Percentiles rank a stretch among this genome's conserved stretches.
Evolutionary conservation across 2,329 filamentous ascomycete species (phyloP).

Genomic region (Cladosporium velox): DNA sequence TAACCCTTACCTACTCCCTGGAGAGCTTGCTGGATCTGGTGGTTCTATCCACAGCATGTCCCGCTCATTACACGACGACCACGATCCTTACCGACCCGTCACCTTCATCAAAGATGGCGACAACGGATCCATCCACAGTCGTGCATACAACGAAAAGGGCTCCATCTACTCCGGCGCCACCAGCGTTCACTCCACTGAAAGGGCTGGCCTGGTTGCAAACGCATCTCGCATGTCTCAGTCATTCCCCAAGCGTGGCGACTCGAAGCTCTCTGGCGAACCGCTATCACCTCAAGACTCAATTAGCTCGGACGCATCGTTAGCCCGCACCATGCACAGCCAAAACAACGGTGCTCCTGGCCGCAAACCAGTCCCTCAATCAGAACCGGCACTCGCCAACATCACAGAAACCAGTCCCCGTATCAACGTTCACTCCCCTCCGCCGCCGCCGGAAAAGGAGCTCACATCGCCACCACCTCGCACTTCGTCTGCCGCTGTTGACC

Average conservation of each 20-base stretch:
- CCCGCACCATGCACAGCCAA: slow-evolving; percentile 30
- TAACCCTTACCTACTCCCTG: slow-evolving; percentile 92
- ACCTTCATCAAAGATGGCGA: slow-evolving; percentile 58
- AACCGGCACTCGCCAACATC: slow-evolving; percentile 22
- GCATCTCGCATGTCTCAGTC: slow-evolving; percentile 61
- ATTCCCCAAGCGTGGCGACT: slow-evolving; percentile 44
- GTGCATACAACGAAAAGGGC: slow-evolving; percentile 40
- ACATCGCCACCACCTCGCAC: slow-evolving; percentile 23
- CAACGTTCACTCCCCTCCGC: slow-evolving; percentile 27
- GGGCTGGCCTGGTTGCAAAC: slow-evolving; percentile 57
- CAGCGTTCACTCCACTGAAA: slow-evolving; percentile 44
- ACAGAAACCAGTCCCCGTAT: slow-evolving; percentile 22
- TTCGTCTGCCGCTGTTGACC: slow-evolving; percentile 14
- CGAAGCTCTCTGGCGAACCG: slow-evolving; percentile 31
- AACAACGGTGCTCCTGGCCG: slow-evolving; percentile 13
- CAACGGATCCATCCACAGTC: slow-evolving; percentile 27
- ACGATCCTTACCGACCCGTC: slow-evolving; percentile 80
- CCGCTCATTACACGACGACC: slow-evolving; percentile 69
- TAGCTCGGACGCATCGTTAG: slow-evolving; percentile 19
- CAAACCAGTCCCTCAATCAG: slow-evolving; percentile 20
- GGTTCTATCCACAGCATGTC: slow-evolving; percentile 88
- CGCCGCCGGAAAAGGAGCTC: slow-evolving; percentile 28
- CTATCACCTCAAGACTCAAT: slow-evolving; percentile 25
- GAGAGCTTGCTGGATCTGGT: slow-evolving; percentile 72
- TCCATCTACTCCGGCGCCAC: slow-evolving; percentile 55